phyloP scores from a whole-genome alignment of 345 rosid species.

The Dovyalis caffra region DNA sequence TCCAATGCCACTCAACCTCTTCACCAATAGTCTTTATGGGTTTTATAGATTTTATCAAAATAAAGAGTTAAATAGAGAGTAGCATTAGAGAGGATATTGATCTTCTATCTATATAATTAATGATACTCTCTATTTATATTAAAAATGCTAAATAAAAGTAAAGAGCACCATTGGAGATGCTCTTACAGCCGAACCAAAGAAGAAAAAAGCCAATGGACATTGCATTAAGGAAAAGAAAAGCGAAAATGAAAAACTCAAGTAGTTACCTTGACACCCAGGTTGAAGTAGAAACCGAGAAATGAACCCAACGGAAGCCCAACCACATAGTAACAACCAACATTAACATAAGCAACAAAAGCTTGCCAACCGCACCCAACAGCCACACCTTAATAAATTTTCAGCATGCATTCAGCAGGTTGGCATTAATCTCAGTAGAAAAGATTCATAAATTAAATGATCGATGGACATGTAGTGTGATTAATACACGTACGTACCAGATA shows the following conservation, averaged over 20 bases:
- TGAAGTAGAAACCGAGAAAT: slow-evolving; percentile 60
- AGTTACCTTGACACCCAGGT: slow-evolving; percentile 61
- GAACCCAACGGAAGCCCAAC: slow-evolving; percentile 65
- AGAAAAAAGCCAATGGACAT: no score
- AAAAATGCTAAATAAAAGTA: no score
- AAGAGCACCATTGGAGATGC: no score
- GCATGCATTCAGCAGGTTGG: not conserved
- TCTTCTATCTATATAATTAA: no score
- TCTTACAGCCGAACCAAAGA: no score
- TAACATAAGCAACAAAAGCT: slow-evolving; percentile 67
- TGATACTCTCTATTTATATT: no score
- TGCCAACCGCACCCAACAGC: slow-evolving; percentile 94
- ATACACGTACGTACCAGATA: slow-evolving; percentile 44
- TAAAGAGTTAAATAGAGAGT: no score
- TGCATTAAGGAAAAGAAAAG: not conserved
- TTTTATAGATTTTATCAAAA: no score
- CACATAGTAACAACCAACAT: slow-evolving; percentile 65
- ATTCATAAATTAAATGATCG: not conserved
- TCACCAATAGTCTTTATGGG: no score
- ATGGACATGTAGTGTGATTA: not conserved
- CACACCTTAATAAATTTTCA: slow-evolving; percentile 43
- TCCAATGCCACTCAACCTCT: no score
- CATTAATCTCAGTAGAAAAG: not conserved
- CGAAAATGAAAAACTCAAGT: not conserved
- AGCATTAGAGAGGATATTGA: no score